These are phyloP conservation scores for Choiromyces venosus DNA, from an alignment of 495 filamentous ascomycete species.

Conservation along the genomic window DNA sequence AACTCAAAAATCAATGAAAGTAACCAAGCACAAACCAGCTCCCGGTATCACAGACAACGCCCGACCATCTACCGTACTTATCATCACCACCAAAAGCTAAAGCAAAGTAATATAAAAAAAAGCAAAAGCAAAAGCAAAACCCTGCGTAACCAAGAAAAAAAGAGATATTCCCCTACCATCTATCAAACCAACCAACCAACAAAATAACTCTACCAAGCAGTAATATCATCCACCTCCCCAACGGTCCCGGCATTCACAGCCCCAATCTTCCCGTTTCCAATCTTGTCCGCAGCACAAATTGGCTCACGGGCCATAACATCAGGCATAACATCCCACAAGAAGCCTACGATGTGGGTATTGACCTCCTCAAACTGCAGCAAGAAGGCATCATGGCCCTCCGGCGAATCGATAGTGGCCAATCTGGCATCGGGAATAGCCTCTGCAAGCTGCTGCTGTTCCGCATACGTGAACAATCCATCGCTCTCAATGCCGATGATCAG, in stretches of 20 bases:
- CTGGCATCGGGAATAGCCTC: slow-evolving; percentile 70
- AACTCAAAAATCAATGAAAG: background rate
- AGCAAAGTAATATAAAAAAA: background rate
- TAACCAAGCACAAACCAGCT: background rate
- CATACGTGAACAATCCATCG: slow-evolving; percentile 93
- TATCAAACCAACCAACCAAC: background rate
- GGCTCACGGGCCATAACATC: slow-evolving; percentile 68
- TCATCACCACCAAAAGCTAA: background rate
- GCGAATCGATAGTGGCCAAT: slow-evolving; percentile 79
- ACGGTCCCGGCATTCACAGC: slow-evolving; percentile 52
- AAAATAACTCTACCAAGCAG: slow-evolving; percentile 71
- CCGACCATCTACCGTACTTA: background rate
- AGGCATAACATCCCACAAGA: slow-evolving; percentile 73
- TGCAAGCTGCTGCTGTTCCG: slow-evolving; percentile 88
- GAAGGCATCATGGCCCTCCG: slow-evolving; percentile 95
- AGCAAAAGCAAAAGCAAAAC: background rate
- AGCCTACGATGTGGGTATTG: slow-evolving; percentile 76
- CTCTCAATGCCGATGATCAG: slow-evolving; percentile 88
- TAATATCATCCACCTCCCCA: slow-evolving; percentile 95
- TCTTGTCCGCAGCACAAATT: slow-evolving; percentile 46
- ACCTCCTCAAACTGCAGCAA: slow-evolving; percentile 95
- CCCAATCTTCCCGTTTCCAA: slow-evolving; percentile 42
- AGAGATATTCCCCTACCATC: background rate
- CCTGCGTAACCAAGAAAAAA: background rate
- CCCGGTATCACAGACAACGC: slow-evolving; percentile 2